phyloP scores from a whole-genome alignment of 257 asterid species.

The Solanum pinnatisectum region DNA sequence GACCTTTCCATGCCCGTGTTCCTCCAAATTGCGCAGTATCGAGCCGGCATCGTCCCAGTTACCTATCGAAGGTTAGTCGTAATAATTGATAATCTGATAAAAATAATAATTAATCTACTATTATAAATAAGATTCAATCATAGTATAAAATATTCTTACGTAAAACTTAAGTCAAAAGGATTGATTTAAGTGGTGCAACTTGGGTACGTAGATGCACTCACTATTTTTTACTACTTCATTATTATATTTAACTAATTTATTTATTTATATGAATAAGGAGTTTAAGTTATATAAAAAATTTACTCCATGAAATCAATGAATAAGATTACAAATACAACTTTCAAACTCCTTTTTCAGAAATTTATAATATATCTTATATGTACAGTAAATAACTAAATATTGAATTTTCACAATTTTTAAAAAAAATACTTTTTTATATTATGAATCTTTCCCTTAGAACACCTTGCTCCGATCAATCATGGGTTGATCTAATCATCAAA shows the following conservation, averaged over 20 bases:
- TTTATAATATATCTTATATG: no score
- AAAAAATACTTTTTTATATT: not conserved
- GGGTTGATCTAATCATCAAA: not conserved
- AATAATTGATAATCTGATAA: not conserved
- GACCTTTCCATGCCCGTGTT: conserved; percentile 34
- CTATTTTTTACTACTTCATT: not conserved
- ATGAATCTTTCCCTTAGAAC: not conserved
- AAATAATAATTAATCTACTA: not conserved
- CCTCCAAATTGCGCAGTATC: conserved; percentile 23
- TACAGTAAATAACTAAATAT: not conserved
- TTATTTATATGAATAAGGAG: not conserved
- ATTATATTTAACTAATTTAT: not conserved
- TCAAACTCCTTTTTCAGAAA: not conserved
- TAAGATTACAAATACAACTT: not conserved
- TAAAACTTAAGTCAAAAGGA: not conserved
- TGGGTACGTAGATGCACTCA: not conserved
- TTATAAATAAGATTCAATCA: not conserved
- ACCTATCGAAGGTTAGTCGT: conserved; percentile 19
- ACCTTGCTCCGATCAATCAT: not conserved
- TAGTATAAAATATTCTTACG: not conserved
- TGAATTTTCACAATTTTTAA: not conserved
- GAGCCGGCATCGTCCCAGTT: conserved; percentile 27
- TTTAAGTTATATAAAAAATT: not conserved
- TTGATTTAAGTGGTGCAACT: not conserved
- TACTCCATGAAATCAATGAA: no score